Evolutionary conservation across 2,329 filamentous ascomycete species (phyloP).

Genomic region (Aspergillus puulaauensis): DNA sequence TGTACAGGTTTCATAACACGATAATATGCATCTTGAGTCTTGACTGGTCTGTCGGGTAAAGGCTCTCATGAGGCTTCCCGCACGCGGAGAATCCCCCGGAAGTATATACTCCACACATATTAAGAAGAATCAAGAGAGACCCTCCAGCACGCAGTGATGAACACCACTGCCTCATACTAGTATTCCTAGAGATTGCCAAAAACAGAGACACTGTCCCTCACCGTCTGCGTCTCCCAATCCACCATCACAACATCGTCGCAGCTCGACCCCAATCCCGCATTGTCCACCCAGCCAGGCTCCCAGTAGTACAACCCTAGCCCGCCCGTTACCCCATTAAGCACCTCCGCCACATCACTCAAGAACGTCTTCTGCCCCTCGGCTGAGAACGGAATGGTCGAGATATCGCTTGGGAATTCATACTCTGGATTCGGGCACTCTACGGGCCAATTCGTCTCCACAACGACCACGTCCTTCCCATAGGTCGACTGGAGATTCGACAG

Average conservation of each 20-base stretch:
- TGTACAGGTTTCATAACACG: background rate
- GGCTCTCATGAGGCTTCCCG: background rate
- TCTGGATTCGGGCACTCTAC: conserved; percentile 59
- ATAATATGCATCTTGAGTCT: background rate
- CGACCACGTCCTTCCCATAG: conserved; percentile 66
- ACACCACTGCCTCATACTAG: background rate
- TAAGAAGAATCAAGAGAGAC: too few relatives aligned
- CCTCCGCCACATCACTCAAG: conserved; percentile 58
- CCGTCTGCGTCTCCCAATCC: conserved; percentile 50
- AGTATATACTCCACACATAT: background rate
- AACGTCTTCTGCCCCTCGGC: conserved; percentile 63
- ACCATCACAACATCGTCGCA: conserved; percentile 66
- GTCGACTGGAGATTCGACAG: conserved; percentile 59
- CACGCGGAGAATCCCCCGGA: too few relatives aligned
- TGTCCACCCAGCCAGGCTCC: conserved; percentile 71
- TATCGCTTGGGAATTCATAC: conserved; percentile 61
- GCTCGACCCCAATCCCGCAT: conserved; percentile 63
- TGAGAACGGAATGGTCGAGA: conserved; percentile 60
- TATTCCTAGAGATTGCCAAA: conserved; percentile 50
- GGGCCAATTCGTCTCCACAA: conserved; percentile 72
- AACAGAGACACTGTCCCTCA: conserved; percentile 57
- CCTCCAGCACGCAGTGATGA: too few relatives aligned
- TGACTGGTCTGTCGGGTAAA: background rate
- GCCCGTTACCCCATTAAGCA: conserved; percentile 52
- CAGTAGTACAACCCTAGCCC: conserved; percentile 69